Evolutionary conservation across 306 rosid genomes (phyloP).

Genomic region (Ormosia emarginata): DNA sequence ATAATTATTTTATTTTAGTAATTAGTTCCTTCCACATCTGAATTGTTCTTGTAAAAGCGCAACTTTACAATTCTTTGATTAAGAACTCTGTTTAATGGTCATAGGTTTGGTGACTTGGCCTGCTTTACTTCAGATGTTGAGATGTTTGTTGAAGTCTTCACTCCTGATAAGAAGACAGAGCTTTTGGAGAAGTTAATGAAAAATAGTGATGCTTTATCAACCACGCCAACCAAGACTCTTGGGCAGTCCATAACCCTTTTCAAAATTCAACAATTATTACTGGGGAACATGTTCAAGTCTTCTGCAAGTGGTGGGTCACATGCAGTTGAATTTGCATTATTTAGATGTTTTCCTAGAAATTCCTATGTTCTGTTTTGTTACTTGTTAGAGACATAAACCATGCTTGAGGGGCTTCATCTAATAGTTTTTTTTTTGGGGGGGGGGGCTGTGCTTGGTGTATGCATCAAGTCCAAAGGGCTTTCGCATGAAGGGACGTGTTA

Average conservation of each 20-base stretch:
- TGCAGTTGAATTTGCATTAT: slow-evolving; percentile 6
- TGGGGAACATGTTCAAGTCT: slow-evolving; percentile 45
- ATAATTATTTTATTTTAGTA: background rate
- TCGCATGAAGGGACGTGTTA: background rate
- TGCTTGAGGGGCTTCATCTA: background rate
- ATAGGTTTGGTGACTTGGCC: slow-evolving; percentile 93
- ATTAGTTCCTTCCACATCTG: background rate
- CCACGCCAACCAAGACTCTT: slow-evolving; percentile 53
- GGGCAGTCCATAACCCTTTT: slow-evolving; percentile 71
- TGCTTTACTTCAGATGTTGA: slow-evolving; percentile 81
- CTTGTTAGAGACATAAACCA: background rate
- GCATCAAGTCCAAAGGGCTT: background rate
- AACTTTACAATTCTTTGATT: background rate
- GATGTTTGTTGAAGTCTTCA: slow-evolving; percentile 62
- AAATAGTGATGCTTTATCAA: slow-evolving; percentile 35
- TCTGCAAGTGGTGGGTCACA: slow-evolving; percentile 62
- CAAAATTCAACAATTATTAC: slow-evolving; percentile 63
- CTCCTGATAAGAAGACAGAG: slow-evolving; percentile 60
- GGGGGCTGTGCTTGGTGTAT: no score
- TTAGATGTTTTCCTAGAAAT: background rate
- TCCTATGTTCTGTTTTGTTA: background rate
- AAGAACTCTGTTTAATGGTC: slow-evolving; percentile 33
- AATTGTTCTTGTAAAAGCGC: slow-evolving; percentile 6
- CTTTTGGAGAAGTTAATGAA: slow-evolving; percentile 57
- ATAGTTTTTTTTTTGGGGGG: background rate